These are phyloP conservation scores for Ambrosiella beaveri DNA, from an alignment of 2,329 filamentous ascomycete species.

Conservation along the genomic window DNA sequence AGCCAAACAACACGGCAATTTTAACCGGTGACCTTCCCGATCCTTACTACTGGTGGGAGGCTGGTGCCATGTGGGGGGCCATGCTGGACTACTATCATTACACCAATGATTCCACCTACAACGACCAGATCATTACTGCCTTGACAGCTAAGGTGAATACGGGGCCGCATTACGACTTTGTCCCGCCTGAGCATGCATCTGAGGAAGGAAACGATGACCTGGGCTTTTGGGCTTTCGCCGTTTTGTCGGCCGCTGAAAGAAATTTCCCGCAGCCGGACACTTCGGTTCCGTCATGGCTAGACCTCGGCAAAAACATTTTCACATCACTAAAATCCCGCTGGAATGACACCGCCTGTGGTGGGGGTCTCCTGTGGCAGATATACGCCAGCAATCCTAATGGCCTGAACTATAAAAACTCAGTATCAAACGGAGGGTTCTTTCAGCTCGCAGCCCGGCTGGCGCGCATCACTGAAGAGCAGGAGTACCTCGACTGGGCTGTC, in stretches of 20 bases:
- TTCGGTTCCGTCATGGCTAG: constrained; percentile 42
- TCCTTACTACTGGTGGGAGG: constrained; percentile 55
- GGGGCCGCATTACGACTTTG: constrained; percentile 41
- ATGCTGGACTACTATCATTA: constrained; percentile 54
- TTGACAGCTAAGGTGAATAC: constrained; percentile 37
- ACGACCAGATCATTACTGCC: constrained; percentile 39
- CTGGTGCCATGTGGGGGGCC: constrained; percentile 47
- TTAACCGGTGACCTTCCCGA: constrained; percentile 40
- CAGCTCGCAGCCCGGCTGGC: constrained; percentile 62
- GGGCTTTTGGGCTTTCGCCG: constrained; percentile 54
- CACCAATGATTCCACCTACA: constrained; percentile 45
- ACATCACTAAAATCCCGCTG: constrained; percentile 53
- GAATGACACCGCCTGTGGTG: constrained; percentile 49
- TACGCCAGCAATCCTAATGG: constrained; percentile 55
- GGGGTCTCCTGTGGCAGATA: constrained; percentile 70
- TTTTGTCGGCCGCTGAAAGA: constrained; percentile 51
- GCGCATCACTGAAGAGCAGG: constrained; percentile 48
- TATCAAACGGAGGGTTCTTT: constrained; percentile 71
- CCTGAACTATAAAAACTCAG: constrained; percentile 62
- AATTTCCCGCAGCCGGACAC: constrained; percentile 45
- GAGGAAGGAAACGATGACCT: constrained; percentile 60
- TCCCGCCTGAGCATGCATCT: constrained; percentile 36
- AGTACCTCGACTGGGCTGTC: constrained; percentile 48
- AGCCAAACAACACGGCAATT: constrained; percentile 29
- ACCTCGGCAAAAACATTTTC: constrained; percentile 54